These are phyloP conservation scores for Debaryomyces singareniensis DNA, from an alignment of 1,139 yeast genomes.

Conservation along the genomic window DNA sequence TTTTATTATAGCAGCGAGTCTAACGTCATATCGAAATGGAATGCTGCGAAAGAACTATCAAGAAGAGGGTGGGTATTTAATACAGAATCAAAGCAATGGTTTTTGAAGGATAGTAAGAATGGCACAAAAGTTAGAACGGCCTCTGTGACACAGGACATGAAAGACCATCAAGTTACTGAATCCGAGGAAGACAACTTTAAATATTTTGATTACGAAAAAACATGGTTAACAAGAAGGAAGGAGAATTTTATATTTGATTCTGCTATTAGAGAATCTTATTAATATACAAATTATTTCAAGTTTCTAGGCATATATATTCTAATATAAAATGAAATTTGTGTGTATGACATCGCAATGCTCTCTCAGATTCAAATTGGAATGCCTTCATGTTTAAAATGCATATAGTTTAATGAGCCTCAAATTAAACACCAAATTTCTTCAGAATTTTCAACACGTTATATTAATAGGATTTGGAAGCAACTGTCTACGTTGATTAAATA, in stretches of 20 bases:
- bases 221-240: conserved; percentile 82
- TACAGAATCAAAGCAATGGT: conserved; percentile 77
- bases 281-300: too few relatives aligned
- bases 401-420: too few relatives aligned
- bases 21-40: conserved; percentile 48
- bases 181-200: conserved; percentile 44
- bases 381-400: too few relatives aligned
- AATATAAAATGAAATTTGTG: too few relatives aligned
- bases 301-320: too few relatives aligned
- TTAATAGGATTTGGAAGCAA: too few relatives aligned
- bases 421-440: too few relatives aligned
- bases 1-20: conserved; percentile 66
- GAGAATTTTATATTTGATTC: conserved; percentile 47
- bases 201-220: conserved; percentile 84
- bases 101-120: conserved; percentile 45
- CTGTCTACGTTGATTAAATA: too few relatives aligned
- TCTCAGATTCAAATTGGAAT: too few relatives aligned
- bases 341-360: too few relatives aligned
- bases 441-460: too few relatives aligned
- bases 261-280: conserved; percentile 11
- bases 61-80: conserved; percentile 88
- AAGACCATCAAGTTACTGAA: conserved; percentile 12
- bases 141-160: conserved; percentile 19
- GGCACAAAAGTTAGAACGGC: conserved; percentile 36
- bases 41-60: conserved; percentile 79